Evolutionary conservation across 768 basidiomycete species (phyloP).

Genomic region (Suillus ampliporus): DNA sequence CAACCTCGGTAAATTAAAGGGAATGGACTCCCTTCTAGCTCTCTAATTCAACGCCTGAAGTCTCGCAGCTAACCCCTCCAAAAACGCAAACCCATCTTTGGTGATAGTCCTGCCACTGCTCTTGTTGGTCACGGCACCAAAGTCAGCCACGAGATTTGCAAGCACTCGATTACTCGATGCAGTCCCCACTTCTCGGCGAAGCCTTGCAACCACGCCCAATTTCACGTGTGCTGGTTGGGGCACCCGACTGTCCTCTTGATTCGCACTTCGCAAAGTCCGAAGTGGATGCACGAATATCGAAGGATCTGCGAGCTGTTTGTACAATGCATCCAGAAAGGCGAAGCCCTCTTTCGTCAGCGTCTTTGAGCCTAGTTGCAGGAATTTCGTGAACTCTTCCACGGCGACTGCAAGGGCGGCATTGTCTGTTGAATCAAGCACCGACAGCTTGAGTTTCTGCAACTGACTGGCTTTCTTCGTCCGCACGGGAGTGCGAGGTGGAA

Average conservation of each 20-base stretch:
- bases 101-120: conserved; percentile 74
- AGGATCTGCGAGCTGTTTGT: conserved; percentile 74
- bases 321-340: conserved; percentile 68
- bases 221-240: conserved; percentile 59
- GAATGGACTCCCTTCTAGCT: not conserved
- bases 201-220: conserved; percentile 60
- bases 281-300: conserved; percentile 60
- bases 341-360: conserved; percentile 75
- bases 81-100: conserved; percentile 76
- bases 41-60: conserved; percentile 41
- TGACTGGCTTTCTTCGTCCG: conserved; percentile 51
- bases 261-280: conserved; percentile 49
- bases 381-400: conserved; percentile 64
- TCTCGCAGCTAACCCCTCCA: conserved; percentile 63
- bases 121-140: conserved; percentile 70
- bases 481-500: conserved; percentile 36
- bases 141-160: conserved; percentile 70
- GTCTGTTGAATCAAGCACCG: conserved; percentile 52
- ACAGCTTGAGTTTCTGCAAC: conserved; percentile 52
- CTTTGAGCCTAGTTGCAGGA: conserved; percentile 64
- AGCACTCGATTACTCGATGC: conserved; percentile 62
- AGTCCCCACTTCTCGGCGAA: conserved; percentile 57
- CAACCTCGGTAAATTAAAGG: not conserved
- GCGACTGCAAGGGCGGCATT: conserved; percentile 58
- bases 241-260: conserved; percentile 44